Evolutionary conservation across 2,329 filamentous ascomycete species (phyloP), one percentile per base, ranked within the genome.

Genomic region (Simplicillium aogashimaense): DNA sequence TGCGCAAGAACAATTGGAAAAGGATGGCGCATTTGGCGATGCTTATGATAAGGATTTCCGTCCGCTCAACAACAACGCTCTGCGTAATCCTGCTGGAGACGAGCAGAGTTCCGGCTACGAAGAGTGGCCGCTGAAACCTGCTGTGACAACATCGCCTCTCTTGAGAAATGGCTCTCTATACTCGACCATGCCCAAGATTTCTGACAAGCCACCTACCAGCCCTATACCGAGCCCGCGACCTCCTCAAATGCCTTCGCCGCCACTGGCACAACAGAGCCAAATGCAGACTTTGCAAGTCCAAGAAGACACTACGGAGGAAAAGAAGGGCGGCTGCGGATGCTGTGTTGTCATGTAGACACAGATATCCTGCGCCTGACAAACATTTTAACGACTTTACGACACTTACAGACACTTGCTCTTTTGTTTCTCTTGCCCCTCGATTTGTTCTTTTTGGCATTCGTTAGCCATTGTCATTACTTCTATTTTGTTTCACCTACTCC

Each of bases 1-100:
- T 60, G 86, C 92, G 59, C 90, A 95, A 64, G 88, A 95, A 60
- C 86, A 90, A 59, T 95, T 88, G 89, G 88, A 94, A 61, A 85
- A 81, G 51, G 86, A 95, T 59, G 89, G 89, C 47, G 87, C 86
- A 48, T 85, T 86, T 47, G 87, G 87, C 3, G 86, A 78, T 43
- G 72, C 83, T 18, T 95, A 95, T 57, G 89, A 95, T 63, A 85
- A 79, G 46, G 82, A 94, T 44, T 92, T 95, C 64, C 79, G 84
- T 14, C 82, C 89, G 6, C 66, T 97, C 46, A 92, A 85, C 30
- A 76, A 84, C 37, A 76, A 84, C 35, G 61, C 65, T 3, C 67
- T 74, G 47, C 52, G 63, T 29, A 66, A 57, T 43, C 68, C 66
- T 2, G 14, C 29, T 39, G 14, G 45, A 40, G 35, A 34, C 29